Evolutionary conservation across 306 rosid species (phyloP), one percentile per base, ranked within the genome.

Genomic region (Prinsepia uniflora): DNA sequence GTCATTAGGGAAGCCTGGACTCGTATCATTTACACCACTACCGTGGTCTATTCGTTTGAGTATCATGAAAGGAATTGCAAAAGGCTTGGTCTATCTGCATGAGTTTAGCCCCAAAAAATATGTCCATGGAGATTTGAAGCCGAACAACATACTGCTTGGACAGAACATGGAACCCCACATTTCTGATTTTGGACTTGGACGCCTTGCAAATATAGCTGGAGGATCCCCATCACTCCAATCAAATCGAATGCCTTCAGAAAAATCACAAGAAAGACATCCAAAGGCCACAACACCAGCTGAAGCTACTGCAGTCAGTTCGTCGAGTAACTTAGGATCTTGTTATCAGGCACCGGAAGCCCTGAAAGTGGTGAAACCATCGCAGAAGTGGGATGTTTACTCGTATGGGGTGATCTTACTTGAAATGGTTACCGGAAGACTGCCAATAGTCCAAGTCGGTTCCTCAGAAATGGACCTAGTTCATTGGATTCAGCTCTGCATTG

Each of bases 381-480:
- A 94, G 85, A 94, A 94, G 79, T 94, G 96, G 99, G 99, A 94
- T 63, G 90, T 87, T 47, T 94, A 91, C 76, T 91, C 99, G 8
- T 94, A 82, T 36, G 99, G 99, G 22, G 99, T 91, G 82, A 87
- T 91, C 67, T 80, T 94, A 70, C 86, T 94, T 10, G 97, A 89
- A 74, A 86, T 94, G 85, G 89, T 94, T 71, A 86, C 96, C 0
- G 99, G 96, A 68, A 78, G 95, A 78, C 77, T 89, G 74, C 90
- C 98, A 0, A 74, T 93, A 44, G 84, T 90, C 63, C 94, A 80
- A 52, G 88, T 87, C 49, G 96, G 94, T 47, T 75, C 81, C 70
- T 82, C 92, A 30, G 97, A 94, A 78, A 87, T 91, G 95, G 96
- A 89, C 84, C 88, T 94, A 60, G 99, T 91, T 48, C 90, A 85